Conservation (phyloP, 331 rosid species). For the Erythrophleum ivorense region DNA sequence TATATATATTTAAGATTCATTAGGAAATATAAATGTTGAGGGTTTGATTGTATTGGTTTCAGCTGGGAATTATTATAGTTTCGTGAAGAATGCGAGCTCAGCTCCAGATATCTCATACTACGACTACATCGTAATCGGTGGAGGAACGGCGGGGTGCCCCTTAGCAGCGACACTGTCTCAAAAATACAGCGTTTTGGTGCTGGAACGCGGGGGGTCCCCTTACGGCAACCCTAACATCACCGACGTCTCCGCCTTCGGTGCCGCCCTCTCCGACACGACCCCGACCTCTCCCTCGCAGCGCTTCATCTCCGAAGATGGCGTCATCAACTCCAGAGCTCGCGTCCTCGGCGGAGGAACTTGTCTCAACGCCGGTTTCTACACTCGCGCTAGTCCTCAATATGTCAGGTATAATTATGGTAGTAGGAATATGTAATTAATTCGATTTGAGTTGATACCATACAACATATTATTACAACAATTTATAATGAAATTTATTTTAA, state of each 20-base stretch:
- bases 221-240: conserved; percentile 79
- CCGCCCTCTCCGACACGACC: conserved; percentile 66
- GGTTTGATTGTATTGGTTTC: neutral
- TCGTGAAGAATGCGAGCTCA: conserved; percentile 60
- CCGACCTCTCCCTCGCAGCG: conserved; percentile 81
- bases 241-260: conserved; percentile 66
- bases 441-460: no score
- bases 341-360: conserved; percentile 82
- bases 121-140: conserved; percentile 86
- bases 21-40: no score
- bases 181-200: conserved; percentile 65
- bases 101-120: conserved; percentile 62
- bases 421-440: no score
- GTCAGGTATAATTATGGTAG: conserved; percentile 44
- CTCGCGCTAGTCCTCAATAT: conserved; percentile 65
- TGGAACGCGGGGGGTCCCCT: conserved; percentile 88
- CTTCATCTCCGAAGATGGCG: conserved; percentile 86
- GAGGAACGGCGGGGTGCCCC: conserved; percentile 93
- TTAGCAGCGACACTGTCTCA: conserved; percentile 85
- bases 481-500: no score
- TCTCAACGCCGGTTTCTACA: conserved; percentile 82
- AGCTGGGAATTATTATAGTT: conserved; percentile 55
- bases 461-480: no score
- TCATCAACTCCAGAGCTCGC: conserved; percentile 80
- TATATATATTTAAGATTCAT: no score